Evolutionary conservation across 441 rosid species (phyloP).

Genomic region (Syzygium syzygioides): DNA sequence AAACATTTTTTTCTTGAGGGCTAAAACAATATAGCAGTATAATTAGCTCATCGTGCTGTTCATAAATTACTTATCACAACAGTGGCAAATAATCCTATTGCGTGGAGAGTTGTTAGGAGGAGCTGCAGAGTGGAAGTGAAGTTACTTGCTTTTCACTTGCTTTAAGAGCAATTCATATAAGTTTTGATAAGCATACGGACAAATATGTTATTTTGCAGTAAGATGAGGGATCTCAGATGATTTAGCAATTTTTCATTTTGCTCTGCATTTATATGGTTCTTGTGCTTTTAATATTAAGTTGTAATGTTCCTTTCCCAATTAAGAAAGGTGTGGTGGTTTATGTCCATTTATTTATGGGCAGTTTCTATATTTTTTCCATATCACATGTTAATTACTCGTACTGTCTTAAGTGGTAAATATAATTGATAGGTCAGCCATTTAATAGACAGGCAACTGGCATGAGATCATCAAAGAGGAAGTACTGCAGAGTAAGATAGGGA

Average conservation of each 20-base stretch:
- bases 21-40: background rate
- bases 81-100: background rate
- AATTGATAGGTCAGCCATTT: slow-evolving; percentile 6
- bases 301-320: background rate
- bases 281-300: background rate
- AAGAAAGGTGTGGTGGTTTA: background rate
- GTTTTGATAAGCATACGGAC: background rate
- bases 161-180: background rate
- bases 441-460: slow-evolving; percentile 81
- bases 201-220: background rate
- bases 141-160: background rate
- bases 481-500: slow-evolving; percentile 24
- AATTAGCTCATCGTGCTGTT: background rate
- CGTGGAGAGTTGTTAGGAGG: background rate
- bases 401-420: background rate
- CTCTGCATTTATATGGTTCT: background rate
- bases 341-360: background rate
- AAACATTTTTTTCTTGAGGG: background rate
- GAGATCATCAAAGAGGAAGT: slow-evolving; percentile 35
- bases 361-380: background rate
- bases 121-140: background rate
- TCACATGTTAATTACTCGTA: background rate
- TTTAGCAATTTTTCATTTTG: background rate
- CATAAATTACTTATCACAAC: background rate
- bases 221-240: background rate